phyloP scores from a whole-genome alignment of 257 asterid species.

The Parsonsia alboflavescens region DNA sequence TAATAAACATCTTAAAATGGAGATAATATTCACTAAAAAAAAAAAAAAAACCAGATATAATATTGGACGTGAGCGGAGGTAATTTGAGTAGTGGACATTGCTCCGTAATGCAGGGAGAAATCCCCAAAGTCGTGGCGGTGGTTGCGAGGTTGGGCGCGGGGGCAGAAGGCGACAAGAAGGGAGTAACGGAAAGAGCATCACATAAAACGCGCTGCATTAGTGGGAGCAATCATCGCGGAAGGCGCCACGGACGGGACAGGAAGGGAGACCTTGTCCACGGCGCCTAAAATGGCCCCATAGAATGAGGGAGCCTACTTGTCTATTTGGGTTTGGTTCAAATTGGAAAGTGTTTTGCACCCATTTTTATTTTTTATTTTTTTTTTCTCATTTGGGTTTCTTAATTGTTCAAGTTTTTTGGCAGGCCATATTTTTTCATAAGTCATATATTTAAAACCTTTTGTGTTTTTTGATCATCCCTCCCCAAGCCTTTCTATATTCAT shows the following conservation, averaged over 20 bases:
- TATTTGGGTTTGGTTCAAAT: not conserved
- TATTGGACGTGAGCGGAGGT: not conserved
- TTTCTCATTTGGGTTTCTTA: no score
- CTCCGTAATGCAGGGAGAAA: no score
- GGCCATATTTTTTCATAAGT: no score
- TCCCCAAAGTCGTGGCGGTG: not conserved
- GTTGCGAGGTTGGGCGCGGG: not conserved
- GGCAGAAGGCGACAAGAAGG: not conserved
- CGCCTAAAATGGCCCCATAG: conserved; percentile 1
- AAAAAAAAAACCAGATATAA: no score
- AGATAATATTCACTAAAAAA: not conserved
- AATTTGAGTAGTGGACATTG: no score
- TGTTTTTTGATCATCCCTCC: no score
- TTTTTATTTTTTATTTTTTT: no score
- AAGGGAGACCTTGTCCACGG: not conserved
- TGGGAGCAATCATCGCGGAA: not conserved
- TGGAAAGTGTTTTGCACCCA: no score
- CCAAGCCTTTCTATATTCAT: no score
- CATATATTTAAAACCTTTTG: no score
- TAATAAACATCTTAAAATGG: no score
- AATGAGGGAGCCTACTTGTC: not conserved
- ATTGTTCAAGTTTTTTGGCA: no score
- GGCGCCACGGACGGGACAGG: not conserved
- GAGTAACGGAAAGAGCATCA: not conserved
- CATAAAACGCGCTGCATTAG: not conserved